Evolutionary conservation across 176 grass and related monocot species (phyloP).

Genomic region (Bothriochloa decipiens): DNA sequence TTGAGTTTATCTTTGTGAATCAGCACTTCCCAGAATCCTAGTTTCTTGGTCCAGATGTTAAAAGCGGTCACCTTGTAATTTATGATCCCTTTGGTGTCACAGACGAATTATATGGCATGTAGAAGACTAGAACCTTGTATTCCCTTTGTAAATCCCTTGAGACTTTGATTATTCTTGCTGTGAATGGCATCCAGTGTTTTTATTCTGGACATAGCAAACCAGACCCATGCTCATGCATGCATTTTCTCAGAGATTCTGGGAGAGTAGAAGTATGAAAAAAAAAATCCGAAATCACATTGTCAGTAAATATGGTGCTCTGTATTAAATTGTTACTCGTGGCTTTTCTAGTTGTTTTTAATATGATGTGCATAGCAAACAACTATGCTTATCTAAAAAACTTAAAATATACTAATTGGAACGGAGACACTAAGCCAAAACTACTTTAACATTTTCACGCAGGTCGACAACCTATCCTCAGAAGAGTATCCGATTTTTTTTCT

Average conservation of each 20-base stretch:
- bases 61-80: constrained; percentile 40
- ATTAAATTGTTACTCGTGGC: too few relatives aligned
- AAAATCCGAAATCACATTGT: background rate
- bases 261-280: background rate
- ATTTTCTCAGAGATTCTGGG: background rate
- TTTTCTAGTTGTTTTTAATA: too few relatives aligned
- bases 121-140: background rate
- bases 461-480: too few relatives aligned
- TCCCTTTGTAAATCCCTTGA: constrained; percentile 67
- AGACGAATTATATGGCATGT: constrained; percentile 28
- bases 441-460: too few relatives aligned
- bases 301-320: background rate
- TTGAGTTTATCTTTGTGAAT: constrained; percentile 42
- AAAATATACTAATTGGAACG: too few relatives aligned
- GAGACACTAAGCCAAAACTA: too few relatives aligned
- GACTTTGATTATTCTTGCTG: constrained; percentile 40
- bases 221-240: background rate
- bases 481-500: background rate
- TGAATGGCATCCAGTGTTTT: background rate
- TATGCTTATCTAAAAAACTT: too few relatives aligned
- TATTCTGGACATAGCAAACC: background rate
- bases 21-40: background rate
- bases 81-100: constrained; percentile 39
- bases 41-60: constrained; percentile 35
- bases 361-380: too few relatives aligned